Percentiles rank a stretch among this genome's conserved stretches.
These are phyloP conservation scores for Colletotrichum filicis DNA, from an alignment of 2,329 filamentous ascomycete species.

Conservation along the genomic window DNA sequence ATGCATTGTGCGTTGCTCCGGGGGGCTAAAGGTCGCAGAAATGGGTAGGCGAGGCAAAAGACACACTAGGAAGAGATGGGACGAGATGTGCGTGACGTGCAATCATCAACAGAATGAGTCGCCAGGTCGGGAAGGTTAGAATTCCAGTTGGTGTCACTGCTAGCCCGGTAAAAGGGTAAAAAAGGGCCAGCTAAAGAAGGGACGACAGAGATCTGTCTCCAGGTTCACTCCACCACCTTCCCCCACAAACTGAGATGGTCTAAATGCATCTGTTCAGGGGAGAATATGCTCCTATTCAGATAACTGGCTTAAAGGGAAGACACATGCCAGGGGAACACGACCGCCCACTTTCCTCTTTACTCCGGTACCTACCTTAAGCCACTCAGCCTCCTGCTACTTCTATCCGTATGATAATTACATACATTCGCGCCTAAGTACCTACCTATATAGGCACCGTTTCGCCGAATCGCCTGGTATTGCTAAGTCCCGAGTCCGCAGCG, in stretches of 20 bases:
- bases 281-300: background rate
- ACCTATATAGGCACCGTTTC: background rate
- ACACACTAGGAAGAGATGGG: constrained; percentile 18
- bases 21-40: background rate
- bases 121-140: background rate
- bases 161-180: too few species aligned
- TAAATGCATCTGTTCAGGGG: background rate
- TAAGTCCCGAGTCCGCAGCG: background rate
- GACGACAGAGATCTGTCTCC: constrained; percentile 8
- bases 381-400: background rate
- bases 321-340: background rate
- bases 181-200: background rate
- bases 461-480: background rate
- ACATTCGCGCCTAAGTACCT: background rate
- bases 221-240: background rate
- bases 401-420: background rate
- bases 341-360: constrained; percentile 5
- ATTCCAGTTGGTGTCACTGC: background rate
- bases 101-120: background rate
- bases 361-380: background rate
- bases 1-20: constrained; percentile 6
- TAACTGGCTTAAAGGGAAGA: too few species aligned
- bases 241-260: background rate
- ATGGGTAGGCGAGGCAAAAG: constrained; percentile 6
- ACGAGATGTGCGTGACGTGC: constrained; percentile 16